Conservation (phyloP, 139 green algal species). For the Micractinium conductrix region DNA sequence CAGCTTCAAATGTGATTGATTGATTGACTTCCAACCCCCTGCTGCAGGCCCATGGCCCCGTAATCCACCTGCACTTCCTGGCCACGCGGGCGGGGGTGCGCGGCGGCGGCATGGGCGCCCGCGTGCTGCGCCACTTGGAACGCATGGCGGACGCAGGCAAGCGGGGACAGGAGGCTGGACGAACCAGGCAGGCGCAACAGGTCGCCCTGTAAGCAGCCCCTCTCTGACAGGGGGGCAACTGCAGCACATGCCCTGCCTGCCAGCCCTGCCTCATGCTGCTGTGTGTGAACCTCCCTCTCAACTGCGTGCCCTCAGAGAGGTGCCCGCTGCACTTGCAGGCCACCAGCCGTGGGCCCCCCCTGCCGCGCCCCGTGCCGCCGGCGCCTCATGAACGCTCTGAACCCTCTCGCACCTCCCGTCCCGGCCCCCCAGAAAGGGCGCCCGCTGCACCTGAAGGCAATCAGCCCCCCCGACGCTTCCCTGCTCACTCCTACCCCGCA, state of each 20-base stretch:
- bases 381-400: too few relatives aligned
- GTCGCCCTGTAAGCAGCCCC: background rate
- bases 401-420: background rate
- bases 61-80: slow-evolving; percentile 28
- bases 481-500: background rate
- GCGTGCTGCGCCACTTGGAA: slow-evolving; percentile 18
- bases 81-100: background rate
- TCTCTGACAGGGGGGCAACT: background rate
- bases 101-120: background rate
- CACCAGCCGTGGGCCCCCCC: too few relatives aligned
- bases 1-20: too few relatives aligned
- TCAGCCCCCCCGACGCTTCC: background rate
- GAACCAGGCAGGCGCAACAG: too few relatives aligned
- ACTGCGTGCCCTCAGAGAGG: too few relatives aligned
- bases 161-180: too few relatives aligned
- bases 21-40: background rate
- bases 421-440: background rate
- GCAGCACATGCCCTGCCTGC: too few relatives aligned
- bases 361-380: too few relatives aligned
- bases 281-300: too few relatives aligned
- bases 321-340: background rate
- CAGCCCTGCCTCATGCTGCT: too few relatives aligned
- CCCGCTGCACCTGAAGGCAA: background rate
- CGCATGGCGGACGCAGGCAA: slow-evolving; percentile 17
- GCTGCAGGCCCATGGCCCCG: slow-evolving; percentile 22